Percentiles rank a stretch among this genome's conserved stretches.
These are phyloP conservation scores for Tulasnella sp. DNA, from an alignment of 768 basidiomycete species.

Conservation along the genomic window DNA sequence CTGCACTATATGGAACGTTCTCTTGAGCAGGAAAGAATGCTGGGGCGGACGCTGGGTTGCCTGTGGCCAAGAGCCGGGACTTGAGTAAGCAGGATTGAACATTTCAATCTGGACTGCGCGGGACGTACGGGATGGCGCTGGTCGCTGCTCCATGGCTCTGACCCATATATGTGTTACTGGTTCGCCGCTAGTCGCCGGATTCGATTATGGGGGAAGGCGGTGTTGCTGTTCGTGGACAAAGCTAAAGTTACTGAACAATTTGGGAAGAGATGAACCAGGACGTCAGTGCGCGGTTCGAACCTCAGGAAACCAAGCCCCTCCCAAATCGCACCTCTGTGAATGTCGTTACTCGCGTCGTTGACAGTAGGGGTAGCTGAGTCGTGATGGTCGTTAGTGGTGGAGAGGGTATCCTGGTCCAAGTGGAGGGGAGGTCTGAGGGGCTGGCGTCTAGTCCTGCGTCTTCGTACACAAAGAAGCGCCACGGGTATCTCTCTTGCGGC, in stretches of 20 bases:
- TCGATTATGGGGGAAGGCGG: background rate
- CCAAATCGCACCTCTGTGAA: background rate
- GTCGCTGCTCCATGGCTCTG: conserved; percentile 5
- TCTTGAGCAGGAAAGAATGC: background rate
- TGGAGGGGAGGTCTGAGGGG: background rate
- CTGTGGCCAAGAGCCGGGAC: background rate
- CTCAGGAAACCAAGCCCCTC: background rate
- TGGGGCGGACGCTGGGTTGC: background rate
- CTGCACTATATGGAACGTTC: background rate
- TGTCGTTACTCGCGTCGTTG: background rate
- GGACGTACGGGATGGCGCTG: background rate
- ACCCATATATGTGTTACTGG: conserved; percentile 9
- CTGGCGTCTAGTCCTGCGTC: background rate
- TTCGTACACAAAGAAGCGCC: conserved; percentile 1
- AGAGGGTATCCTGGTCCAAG: background rate
- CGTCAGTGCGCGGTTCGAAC: background rate
- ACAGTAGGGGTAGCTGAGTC: background rate
- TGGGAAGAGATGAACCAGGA: background rate
- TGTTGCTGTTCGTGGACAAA: background rate
- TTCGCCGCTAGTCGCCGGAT: conserved; percentile 2
- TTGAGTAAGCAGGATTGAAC: background rate
- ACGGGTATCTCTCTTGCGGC: background rate
- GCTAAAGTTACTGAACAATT: background rate
- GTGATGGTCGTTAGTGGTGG: background rate
- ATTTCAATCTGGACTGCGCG: background rate